phyloP scores from a whole-genome alignment of 164 flowering plant species.

The Sextonia rubra region DNA sequence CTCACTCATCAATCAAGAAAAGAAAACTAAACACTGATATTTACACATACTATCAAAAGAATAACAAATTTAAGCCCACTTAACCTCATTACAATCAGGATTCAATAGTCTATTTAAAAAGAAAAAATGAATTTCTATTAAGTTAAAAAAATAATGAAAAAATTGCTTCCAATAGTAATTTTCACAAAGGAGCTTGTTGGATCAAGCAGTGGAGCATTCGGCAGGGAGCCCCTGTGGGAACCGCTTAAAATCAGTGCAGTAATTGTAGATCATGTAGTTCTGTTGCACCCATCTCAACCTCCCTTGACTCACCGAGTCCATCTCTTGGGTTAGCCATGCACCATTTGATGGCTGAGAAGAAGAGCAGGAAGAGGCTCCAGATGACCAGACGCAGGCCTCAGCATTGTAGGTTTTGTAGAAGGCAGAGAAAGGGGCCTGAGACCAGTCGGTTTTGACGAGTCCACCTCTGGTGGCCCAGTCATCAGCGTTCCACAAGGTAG shows the following conservation, averaged over 20 bases:
- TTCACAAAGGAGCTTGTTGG: too few relatives aligned
- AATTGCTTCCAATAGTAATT: too few relatives aligned
- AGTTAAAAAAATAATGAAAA: too few relatives aligned
- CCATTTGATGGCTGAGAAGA: neutral
- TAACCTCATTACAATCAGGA: too few relatives aligned
- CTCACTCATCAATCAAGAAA: too few relatives aligned
- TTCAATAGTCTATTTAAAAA: too few relatives aligned
- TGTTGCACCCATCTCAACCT: constrained; percentile 7
- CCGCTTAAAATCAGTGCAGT: constrained; percentile 1
- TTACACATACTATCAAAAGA: too few relatives aligned
- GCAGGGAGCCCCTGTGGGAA: constrained; percentile 5
- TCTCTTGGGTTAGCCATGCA: neutral
- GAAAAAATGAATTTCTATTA: too few relatives aligned
- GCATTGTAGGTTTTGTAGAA: constrained; percentile 18
- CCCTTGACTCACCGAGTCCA: neutral
- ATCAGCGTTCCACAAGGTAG: constrained; percentile 25
- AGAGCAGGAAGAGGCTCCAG: constrained; percentile 21
- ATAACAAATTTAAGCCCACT: too few relatives aligned
- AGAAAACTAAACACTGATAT: too few relatives aligned
- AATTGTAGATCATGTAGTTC: constrained; percentile 12
- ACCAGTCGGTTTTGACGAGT: constrained; percentile 25
- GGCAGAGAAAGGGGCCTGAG: constrained; percentile 22
- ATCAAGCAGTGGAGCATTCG: neutral
- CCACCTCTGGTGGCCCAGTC: constrained; percentile 28
- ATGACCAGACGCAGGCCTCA: constrained; percentile 16